These are phyloP conservation scores for Sisymbrium irio DNA, from an alignment of 345 rosid genomes.

Conservation along the genomic window DNA sequence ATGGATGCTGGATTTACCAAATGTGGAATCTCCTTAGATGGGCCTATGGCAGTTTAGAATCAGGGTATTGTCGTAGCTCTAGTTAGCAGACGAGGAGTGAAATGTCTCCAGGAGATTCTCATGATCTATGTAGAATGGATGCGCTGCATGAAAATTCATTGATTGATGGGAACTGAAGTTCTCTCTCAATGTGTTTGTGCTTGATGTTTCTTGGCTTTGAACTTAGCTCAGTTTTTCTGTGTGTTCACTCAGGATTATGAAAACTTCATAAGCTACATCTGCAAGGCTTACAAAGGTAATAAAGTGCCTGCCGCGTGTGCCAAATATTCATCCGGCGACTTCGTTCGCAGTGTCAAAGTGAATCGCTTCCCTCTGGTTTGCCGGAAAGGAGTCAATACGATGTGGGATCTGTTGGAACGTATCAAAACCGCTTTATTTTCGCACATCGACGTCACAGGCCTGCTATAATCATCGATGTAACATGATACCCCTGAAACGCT, in stretches of 20 bases:
- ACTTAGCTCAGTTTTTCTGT: neutral
- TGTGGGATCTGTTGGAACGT: constrained; percentile 21
- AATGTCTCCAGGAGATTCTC: neutral
- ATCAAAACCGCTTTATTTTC: constrained; percentile 6
- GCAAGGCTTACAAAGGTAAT: constrained; percentile 66
- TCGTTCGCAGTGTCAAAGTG: constrained; percentile 16
- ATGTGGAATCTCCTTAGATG: neutral
- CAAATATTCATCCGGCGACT: constrained; percentile 23
- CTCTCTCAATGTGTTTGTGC: neutral
- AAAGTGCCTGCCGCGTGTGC: constrained; percentile 52
- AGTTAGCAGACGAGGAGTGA: neutral
- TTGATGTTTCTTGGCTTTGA: neutral
- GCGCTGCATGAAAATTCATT: neutral
- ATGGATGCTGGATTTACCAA: neutral
- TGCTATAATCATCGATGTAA: constrained; percentile 13
- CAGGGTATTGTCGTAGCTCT: neutral
- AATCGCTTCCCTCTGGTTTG: constrained; percentile 39
- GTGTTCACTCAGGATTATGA: constrained; percentile 60
- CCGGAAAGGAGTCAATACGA: constrained; percentile 33
- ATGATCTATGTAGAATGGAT: neutral
- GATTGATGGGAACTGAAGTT: neutral
- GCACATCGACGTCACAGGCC: constrained; percentile 3
- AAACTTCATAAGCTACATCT: constrained; percentile 70
- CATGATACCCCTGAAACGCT: neutral
- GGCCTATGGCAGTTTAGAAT: neutral